A percentile compares a stretch with the other conserved stretches of the same genome.
Evolutionary conservation across 192 early-diverging fungal species (phyloP).

Genomic region (Phycomyces blakesleeanus): DNA sequence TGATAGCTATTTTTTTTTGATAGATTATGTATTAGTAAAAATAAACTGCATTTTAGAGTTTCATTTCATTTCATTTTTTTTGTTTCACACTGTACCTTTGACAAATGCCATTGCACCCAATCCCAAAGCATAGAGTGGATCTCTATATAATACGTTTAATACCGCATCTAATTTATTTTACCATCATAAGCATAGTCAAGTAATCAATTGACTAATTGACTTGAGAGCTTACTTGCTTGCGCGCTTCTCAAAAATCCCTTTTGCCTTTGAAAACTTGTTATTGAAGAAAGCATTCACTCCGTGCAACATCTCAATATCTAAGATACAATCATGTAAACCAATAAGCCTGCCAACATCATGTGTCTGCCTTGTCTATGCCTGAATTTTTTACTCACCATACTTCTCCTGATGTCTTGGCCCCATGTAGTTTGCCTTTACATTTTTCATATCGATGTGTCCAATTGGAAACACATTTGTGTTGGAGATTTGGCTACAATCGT

Average conservation of each 20-base stretch:
- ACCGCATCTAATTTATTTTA: neutral
- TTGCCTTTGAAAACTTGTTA: slow-evolving; percentile 49
- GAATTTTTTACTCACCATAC: slow-evolving; percentile 20
- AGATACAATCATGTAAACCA: neutral
- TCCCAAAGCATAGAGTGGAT: slow-evolving; percentile 52
- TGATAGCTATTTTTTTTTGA: slow-evolving; percentile 30
- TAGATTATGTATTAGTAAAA: no score
- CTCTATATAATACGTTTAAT: slow-evolving; percentile 13
- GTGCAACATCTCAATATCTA: slow-evolving; percentile 29
- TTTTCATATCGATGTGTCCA: slow-evolving; percentile 14
- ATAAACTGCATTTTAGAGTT: no score
- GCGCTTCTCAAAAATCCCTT: slow-evolving; percentile 43
- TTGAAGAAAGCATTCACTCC: slow-evolving; percentile 48
- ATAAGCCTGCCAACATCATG: neutral
- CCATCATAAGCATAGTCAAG: no score
- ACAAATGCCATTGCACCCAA: slow-evolving; percentile 50
- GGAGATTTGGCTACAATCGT: slow-evolving; percentile 2
- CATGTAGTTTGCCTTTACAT: slow-evolving; percentile 22
- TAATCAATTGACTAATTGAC: no score
- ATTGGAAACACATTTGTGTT: slow-evolving; percentile 10
- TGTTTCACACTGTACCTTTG: slow-evolving; percentile 49
- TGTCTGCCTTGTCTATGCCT: no score
- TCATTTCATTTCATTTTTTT: neutral
- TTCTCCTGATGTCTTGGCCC: slow-evolving; percentile 27
- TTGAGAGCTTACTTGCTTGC: slow-evolving; percentile 38